Percentiles rank a stretch among this genome's conserved stretches.
Evolutionary conservation across 2,329 filamentous ascomycete species (phyloP).

Genomic region (Chaetomium globosum): DNA sequence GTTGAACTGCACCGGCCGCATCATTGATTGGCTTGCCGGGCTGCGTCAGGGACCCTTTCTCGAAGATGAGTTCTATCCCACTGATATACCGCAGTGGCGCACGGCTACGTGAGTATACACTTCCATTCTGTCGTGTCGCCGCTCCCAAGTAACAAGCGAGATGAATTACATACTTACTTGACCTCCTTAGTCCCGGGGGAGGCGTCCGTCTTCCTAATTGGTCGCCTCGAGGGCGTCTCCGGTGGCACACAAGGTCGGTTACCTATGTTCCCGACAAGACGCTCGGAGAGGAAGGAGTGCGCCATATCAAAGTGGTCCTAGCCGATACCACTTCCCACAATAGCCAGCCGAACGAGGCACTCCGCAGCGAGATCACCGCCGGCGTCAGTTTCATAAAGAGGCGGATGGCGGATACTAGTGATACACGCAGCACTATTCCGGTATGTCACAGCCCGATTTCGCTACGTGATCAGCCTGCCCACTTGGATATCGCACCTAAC

Average conservation of each 20-base stretch:
- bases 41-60: rapidly evolving
- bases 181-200: background rate
- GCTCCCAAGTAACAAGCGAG: too few relatives aligned
- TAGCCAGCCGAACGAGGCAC: background rate
- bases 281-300: background rate
- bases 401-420: background rate
- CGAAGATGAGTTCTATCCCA: background rate
- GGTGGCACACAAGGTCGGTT: background rate
- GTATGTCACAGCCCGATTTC: background rate
- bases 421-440: background rate
- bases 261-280: background rate
- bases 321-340: constrained; percentile 3
- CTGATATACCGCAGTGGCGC: background rate
- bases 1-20: background rate
- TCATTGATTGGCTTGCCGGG: background rate
- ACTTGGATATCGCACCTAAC: background rate
- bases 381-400: background rate
- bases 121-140: background rate
- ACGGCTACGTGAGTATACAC: background rate
- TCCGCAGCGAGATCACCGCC: constrained; percentile 10
- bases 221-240: background rate
- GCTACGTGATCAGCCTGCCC: background rate
- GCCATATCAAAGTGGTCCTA: background rate
- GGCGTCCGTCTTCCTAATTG: background rate
- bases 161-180: background rate